A percentile compares a stretch with the other conserved stretches of the same genome.
Evolutionary conservation across 495 filamentous ascomycete species (phyloP).

Genomic region (Xylaria curta): DNA sequence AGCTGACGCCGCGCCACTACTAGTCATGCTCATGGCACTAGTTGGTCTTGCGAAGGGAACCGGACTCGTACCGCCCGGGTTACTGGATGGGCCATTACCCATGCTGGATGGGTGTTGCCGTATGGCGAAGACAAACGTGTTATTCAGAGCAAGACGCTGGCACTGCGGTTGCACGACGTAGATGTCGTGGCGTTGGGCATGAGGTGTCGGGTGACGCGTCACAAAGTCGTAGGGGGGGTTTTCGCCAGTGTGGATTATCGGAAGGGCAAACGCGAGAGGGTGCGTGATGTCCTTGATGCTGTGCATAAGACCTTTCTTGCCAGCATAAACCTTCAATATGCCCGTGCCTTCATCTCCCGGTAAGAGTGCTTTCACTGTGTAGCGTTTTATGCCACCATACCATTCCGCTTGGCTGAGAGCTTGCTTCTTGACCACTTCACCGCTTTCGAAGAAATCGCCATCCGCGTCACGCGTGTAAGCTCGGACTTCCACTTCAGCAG

Average conservation of each 20-base stretch:
- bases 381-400: constrained; percentile 84
- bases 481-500: constrained; percentile 89
- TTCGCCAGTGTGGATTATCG: constrained; percentile 85
- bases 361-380: constrained; percentile 88
- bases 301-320: constrained; percentile 93
- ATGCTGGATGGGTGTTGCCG: constrained; percentile 85
- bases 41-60: constrained; percentile 73
- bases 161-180: constrained; percentile 97
- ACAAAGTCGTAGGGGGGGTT: constrained; percentile 95
- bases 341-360: constrained; percentile 90
- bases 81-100: constrained; percentile 48
- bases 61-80: constrained; percentile 66
- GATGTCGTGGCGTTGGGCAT: constrained; percentile 93
- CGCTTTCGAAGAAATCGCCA: constrained; percentile 92
- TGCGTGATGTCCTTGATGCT: constrained; percentile 93
- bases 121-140: constrained; percentile 96
- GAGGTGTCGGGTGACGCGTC: constrained; percentile 91
- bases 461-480: constrained; percentile 81
- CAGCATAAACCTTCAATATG: constrained; percentile 91
- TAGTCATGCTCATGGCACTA: constrained; percentile 84
- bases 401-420: constrained; percentile 92
- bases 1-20: constrained; percentile 64
- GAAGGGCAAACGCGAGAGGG: constrained; percentile 86
- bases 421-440: constrained; percentile 82
- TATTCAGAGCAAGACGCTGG: constrained; percentile 82